A percentile compares a stretch with the other conserved stretches of the same genome.
Conservation (phyloP, 2,329 filamentous ascomycete species). For the Microcera coccophila region DNA sequence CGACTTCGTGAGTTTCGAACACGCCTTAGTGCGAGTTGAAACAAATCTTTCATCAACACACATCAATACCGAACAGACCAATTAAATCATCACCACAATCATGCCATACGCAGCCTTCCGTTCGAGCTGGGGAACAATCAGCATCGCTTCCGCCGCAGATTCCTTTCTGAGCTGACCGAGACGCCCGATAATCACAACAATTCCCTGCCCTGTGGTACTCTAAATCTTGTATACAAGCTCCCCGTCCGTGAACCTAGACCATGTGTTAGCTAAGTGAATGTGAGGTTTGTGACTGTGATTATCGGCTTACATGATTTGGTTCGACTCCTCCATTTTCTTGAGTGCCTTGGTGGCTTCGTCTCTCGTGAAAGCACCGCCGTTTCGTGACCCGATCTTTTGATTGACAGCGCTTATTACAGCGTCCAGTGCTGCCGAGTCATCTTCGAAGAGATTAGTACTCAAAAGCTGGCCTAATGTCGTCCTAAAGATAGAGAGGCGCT, state of each 20-base stretch:
- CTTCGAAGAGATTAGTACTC: constrained; percentile 76
- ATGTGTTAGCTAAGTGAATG: constrained; percentile 17
- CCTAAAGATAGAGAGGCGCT: constrained; percentile 71
- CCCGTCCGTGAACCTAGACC: constrained; percentile 53
- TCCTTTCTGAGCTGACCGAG: too few relatives aligned
- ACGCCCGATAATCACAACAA: neutral
- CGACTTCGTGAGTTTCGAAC: constrained; percentile 50
- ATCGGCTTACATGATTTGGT: constrained; percentile 82
- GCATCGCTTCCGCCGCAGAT: too few relatives aligned
- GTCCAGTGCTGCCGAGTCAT: constrained; percentile 75
- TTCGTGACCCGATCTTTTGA: constrained; percentile 52
- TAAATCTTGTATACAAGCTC: constrained; percentile 69
- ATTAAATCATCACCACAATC: too few relatives aligned
- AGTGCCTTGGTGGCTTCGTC: constrained; percentile 75
- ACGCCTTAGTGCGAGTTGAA: constrained; percentile 29
- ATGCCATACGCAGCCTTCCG: too few relatives aligned
- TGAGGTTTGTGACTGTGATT: neutral
- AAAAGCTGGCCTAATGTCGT: constrained; percentile 78
- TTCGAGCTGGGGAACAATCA: too few relatives aligned
- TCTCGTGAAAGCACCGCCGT: constrained; percentile 60
- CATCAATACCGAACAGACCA: too few relatives aligned
- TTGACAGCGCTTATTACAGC: constrained; percentile 79
- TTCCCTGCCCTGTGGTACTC: too few relatives aligned
- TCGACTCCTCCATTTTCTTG: constrained; percentile 72
- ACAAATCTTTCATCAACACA: neutral